These are phyloP conservation scores for Thelonectria blattea DNA, from an alignment of 2,329 filamentous ascomycete genomes.

Conservation along the genomic window DNA sequence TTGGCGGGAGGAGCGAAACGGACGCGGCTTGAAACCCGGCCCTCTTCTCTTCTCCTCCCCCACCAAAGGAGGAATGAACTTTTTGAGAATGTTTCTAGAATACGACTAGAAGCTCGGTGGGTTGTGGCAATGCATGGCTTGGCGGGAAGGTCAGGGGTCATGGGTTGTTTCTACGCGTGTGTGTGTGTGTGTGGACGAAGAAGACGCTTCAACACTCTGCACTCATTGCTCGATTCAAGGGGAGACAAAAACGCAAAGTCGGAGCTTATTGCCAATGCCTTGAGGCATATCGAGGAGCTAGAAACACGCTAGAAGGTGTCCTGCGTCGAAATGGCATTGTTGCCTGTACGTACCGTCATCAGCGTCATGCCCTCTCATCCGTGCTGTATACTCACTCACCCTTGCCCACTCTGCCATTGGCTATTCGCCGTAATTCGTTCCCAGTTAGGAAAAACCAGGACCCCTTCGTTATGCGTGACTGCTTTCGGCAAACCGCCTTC, in stretches of 20 bases:
- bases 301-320: neutral
- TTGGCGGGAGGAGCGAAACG: slow-evolving; percentile 5
- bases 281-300: neutral
- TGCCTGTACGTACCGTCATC: too few relatives aligned
- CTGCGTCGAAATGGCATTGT: neutral
- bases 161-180: too few relatives aligned
- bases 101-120: slow-evolving; percentile 26
- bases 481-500: neutral
- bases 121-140: too few relatives aligned
- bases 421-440: neutral
- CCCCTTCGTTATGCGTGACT: neutral
- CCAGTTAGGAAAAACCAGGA: slow-evolving; percentile 18
- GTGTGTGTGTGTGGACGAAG: neutral
- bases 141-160: slow-evolving; percentile 9
- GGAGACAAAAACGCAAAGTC: neutral
- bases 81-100: slow-evolving; percentile 31
- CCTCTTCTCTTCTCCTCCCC: too few relatives aligned
- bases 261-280: neutral
- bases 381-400: neutral
- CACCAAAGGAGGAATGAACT: neutral
- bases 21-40: slow-evolving; percentile 1
- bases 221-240: neutral
- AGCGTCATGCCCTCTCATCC: neutral
- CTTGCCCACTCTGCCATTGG: slow-evolving; percentile 10
- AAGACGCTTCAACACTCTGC: neutral